Evolutionary conservation across 139 green algal species (phyloP).

Genomic region (Axilococcus clingmanii): DNA sequence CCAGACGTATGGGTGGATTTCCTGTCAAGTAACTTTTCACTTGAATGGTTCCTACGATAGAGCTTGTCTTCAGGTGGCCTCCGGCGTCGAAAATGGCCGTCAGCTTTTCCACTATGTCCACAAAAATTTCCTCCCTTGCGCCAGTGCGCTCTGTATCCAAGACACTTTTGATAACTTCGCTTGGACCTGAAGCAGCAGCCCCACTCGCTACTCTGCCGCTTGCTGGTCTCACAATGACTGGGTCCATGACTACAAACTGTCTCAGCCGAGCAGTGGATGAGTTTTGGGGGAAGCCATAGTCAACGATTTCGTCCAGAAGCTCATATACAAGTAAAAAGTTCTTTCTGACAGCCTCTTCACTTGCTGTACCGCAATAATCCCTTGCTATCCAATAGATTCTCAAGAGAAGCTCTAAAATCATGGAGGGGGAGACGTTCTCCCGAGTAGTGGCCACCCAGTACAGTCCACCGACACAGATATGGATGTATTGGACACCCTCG

Average conservation of each 20-base stretch:
- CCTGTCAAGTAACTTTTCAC: slow-evolving; percentile 76
- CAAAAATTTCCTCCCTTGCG: slow-evolving; percentile 84
- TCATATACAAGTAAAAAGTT: slow-evolving; percentile 98
- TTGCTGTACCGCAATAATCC: slow-evolving; percentile 84
- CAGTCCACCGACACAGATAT: slow-evolving; percentile 75
- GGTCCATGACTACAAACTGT: slow-evolving; percentile 88
- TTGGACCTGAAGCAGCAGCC: slow-evolving; percentile 44
- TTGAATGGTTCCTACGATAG: slow-evolving; percentile 81
- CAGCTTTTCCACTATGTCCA: slow-evolving; percentile 96
- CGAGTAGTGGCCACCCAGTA: slow-evolving; percentile 81
- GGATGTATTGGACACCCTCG: slow-evolving; percentile 92
- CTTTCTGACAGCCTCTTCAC: slow-evolving; percentile 84
- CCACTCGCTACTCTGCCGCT: slow-evolving; percentile 22
- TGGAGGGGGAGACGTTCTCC: slow-evolving; percentile 75
- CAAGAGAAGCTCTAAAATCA: slow-evolving; percentile 86
- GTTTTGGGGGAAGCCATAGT: slow-evolving; percentile 81
- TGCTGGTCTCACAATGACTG: slow-evolving; percentile 38
- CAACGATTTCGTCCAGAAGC: slow-evolving; percentile 89
- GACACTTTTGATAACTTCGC: slow-evolving; percentile 78
- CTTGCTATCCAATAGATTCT: slow-evolving; percentile 75
- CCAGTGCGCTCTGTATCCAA: slow-evolving; percentile 67
- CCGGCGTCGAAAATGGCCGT: slow-evolving; percentile 79
- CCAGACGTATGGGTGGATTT: slow-evolving; percentile 79
- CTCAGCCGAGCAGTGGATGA: slow-evolving; percentile 86
- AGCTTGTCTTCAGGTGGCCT: slow-evolving; percentile 66